A percentile compares a stretch with the other conserved stretches of the same genome.
Conservation (phyloP, 2,329 filamentous ascomycete species). For the Claviceps sp. region DNA sequence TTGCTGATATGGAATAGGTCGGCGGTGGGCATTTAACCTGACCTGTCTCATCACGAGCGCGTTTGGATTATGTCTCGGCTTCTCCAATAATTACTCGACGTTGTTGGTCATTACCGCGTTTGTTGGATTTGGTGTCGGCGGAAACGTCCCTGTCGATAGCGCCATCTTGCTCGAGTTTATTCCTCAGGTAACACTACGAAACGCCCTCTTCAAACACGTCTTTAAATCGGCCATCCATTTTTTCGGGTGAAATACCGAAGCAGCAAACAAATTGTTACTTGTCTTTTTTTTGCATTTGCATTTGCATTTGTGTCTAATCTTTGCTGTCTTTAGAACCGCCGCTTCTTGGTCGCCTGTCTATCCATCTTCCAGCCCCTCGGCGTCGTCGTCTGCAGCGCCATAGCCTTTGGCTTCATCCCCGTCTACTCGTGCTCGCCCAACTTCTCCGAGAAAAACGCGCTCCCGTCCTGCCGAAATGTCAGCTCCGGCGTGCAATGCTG, state of each 20-base stretch:
- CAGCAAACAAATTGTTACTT: no score
- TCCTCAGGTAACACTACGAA: constrained; percentile 16
- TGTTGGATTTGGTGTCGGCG: constrained; percentile 37
- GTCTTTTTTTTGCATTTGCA: no score
- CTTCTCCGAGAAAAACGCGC: constrained; percentile 24
- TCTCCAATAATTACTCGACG: constrained; percentile 32
- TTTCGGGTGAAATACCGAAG: no score
- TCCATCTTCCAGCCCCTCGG: constrained; percentile 44
- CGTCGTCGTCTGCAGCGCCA: constrained; percentile 34
- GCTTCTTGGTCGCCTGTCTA: constrained; percentile 37
- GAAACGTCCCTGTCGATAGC: constrained; percentile 42
- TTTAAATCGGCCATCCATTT: no score
- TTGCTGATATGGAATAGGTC: constrained; percentile 12
- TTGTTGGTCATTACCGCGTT: constrained; percentile 41
- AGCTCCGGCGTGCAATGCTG: constrained; percentile 12
- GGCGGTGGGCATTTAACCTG: constrained; percentile 43
- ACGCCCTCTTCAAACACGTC: no score
- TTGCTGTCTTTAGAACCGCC: constrained; percentile 19
- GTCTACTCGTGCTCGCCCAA: constrained; percentile 36
- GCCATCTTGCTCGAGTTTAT: constrained; percentile 44
- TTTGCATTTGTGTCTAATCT: background rate
- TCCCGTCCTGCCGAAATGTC: constrained; percentile 12
- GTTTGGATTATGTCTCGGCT: constrained; percentile 39
- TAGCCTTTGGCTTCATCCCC: constrained; percentile 41
- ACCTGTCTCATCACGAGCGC: constrained; percentile 40